Percentiles rank a stretch among this genome's conserved stretches.
Evolutionary conservation across 345 rosid genomes (phyloP).

Genomic region (Corymbia maculata): DNA sequence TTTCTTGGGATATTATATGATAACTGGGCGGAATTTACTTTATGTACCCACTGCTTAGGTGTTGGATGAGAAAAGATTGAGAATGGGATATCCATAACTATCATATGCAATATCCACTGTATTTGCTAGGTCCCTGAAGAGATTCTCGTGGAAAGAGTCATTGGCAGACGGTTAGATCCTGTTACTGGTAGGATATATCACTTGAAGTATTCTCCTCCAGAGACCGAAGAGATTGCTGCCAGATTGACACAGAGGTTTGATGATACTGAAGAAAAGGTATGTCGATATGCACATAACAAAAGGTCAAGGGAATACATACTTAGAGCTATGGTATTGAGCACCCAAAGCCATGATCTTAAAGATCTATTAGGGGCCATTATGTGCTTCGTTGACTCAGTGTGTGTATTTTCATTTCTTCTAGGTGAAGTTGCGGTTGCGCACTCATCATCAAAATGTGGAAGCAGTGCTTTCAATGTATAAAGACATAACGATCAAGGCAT

Average conservation of each 20-base stretch:
- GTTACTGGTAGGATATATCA: slow-evolving; percentile 92
- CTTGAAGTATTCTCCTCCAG: slow-evolving; percentile 85
- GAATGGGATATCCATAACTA: not conserved
- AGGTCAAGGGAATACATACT: not conserved
- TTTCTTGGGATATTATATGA: not conserved
- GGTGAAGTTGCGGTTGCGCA: slow-evolving; percentile 75
- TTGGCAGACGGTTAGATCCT: slow-evolving; percentile 89
- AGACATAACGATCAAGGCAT: slow-evolving; percentile 70
- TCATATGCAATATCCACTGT: not conserved
- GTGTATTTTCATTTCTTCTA: slow-evolving; percentile 1
- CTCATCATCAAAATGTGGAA: slow-evolving; percentile 75
- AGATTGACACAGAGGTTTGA: slow-evolving; percentile 89
- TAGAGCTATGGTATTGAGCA: not conserved
- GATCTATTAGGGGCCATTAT: not conserved
- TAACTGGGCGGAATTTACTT: not conserved
- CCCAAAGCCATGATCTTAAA: not conserved
- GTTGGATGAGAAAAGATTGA: not conserved
- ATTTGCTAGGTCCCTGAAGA: slow-evolving; percentile 79
- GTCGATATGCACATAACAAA: not conserved
- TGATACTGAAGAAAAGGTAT: slow-evolving; percentile 92
- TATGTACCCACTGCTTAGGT: not conserved
- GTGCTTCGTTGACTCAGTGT: not conserved
- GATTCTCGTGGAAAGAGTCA: slow-evolving; percentile 84
- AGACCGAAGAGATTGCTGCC: slow-evolving; percentile 74
- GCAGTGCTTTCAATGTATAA: slow-evolving; percentile 78